Evolutionary conservation across 495 filamentous ascomycete species (phyloP).

Genomic region (Neurospora cerealis): DNA sequence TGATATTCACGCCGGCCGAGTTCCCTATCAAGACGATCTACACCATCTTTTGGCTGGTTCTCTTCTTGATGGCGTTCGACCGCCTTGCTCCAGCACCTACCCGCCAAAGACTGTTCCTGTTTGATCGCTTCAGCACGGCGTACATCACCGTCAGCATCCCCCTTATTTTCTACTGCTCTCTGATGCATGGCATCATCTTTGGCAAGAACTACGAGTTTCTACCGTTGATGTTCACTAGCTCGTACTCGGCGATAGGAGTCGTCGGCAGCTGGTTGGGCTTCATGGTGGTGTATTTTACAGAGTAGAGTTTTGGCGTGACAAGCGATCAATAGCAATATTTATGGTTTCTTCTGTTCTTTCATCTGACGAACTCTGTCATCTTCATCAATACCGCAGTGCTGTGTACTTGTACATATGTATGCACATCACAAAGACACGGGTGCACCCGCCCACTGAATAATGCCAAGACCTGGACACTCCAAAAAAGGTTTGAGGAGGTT

Average conservation of each 20-base stretch:
- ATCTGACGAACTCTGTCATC: not conserved
- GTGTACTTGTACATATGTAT: no score
- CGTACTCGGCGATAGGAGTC: conserved; percentile 90
- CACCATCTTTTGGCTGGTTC: conserved; percentile 80
- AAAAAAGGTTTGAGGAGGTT: not conserved
- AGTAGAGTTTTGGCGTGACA: conserved; percentile 24
- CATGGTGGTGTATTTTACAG: conserved; percentile 83
- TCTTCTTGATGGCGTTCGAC: conserved; percentile 82
- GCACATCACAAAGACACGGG: not conserved
- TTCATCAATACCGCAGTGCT: not conserved
- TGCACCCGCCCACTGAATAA: not conserved
- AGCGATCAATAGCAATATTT: conserved; percentile 5
- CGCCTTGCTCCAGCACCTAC: conserved; percentile 71
- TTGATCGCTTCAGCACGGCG: conserved; percentile 80
- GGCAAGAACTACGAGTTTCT: conserved; percentile 80
- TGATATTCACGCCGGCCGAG: conserved; percentile 85
- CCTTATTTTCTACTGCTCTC: conserved; percentile 77
- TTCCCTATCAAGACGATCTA: conserved; percentile 90
- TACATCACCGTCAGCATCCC: conserved; percentile 86
- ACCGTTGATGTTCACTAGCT: conserved; percentile 93
- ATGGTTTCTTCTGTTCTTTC: not conserved
- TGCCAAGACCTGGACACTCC: not conserved
- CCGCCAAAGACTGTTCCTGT: conserved; percentile 66
- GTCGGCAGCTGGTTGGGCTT: conserved; percentile 96
- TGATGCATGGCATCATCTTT: conserved; percentile 74